A percentile compares a stretch with the other conserved stretches of the same genome.
phyloP scores from a whole-genome alignment of 805 yeast genomes.

The Monosporozyma aquatica region DNA sequence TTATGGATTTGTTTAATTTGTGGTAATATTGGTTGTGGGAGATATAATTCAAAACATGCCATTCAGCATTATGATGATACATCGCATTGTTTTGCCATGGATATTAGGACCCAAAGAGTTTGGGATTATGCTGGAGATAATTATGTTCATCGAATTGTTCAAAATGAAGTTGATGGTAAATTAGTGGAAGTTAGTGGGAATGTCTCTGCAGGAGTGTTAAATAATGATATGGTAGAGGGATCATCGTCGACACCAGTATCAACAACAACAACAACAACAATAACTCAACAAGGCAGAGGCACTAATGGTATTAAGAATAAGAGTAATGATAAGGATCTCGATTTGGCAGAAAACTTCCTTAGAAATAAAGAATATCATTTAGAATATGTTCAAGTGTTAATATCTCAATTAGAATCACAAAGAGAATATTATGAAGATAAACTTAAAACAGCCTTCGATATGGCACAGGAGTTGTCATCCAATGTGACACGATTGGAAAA shows the following conservation, averaged over 20 bases:
- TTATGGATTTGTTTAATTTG: slow-evolving; percentile 87
- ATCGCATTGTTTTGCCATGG: slow-evolving; percentile 88
- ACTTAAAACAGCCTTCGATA: too few species aligned
- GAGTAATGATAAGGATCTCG: slow-evolving; percentile 13
- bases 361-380: slow-evolving; percentile 52
- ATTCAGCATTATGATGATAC: slow-evolving; percentile 69
- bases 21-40: slow-evolving; percentile 86
- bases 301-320: too few species aligned
- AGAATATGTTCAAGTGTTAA: slow-evolving; percentile 70
- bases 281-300: slow-evolving; percentile 1
- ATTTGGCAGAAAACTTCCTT: slow-evolving; percentile 18
- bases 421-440: slow-evolving; percentile 68
- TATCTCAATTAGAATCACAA: slow-evolving; percentile 79
- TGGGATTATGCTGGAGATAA: slow-evolving; percentile 94
- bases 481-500: too few species aligned
- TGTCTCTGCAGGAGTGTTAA: too few species aligned
- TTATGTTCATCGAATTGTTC: slow-evolving; percentile 78
- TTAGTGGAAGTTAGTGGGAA: slow-evolving; percentile 58
- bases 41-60: slow-evolving; percentile 82
- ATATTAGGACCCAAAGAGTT: slow-evolving; percentile 69
- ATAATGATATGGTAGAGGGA: not conserved
- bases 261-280: not conserved
- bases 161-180: slow-evolving; percentile 83
- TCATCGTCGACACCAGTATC: too few species aligned
- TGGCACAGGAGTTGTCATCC: too few species aligned